phyloP scores from a whole-genome alignment of 75 land plant species.

The Selaginella tamariscina region DNA sequence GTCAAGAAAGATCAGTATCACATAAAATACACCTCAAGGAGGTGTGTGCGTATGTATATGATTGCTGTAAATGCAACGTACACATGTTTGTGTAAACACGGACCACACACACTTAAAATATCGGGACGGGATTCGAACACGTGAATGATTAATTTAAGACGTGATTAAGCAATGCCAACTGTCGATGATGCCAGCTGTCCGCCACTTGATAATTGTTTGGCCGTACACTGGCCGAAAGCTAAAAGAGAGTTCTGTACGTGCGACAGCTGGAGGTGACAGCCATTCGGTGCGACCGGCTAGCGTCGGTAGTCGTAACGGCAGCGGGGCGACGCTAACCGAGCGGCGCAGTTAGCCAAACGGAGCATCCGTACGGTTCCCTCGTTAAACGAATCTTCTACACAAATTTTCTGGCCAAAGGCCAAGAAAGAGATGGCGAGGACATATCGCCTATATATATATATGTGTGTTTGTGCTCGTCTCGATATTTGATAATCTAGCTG shows the following conservation, averaged over 20 bases:
- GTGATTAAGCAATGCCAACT: background rate
- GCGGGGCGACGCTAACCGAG: background rate
- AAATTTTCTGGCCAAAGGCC: background rate
- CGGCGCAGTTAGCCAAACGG: too few relatives aligned
- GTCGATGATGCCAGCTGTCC: background rate
- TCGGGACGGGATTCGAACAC: slow-evolving; percentile 3
- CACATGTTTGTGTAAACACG: too few relatives aligned
- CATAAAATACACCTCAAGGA: too few relatives aligned
- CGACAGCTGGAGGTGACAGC: background rate
- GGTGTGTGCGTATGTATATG: too few relatives aligned
- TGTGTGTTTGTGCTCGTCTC: background rate
- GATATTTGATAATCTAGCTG: background rate
- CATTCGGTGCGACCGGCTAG: background rate
- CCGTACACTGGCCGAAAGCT: slow-evolving; percentile 1
- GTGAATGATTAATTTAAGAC: background rate
- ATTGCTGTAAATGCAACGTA: too few relatives aligned
- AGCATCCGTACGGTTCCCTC: too few relatives aligned
- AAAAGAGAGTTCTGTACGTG: background rate
- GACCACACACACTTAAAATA: too few relatives aligned
- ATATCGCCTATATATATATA: background rate
- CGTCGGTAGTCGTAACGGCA: background rate
- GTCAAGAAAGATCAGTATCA: too few relatives aligned
- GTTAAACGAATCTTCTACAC: background rate
- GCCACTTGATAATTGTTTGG: background rate
- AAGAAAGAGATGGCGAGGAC: background rate